Evolutionary conservation across 176 grass and related monocot genomes (phyloP), one percentile per base, ranked within the genome.

Genomic region (Eremochloa ophiuroides): DNA sequence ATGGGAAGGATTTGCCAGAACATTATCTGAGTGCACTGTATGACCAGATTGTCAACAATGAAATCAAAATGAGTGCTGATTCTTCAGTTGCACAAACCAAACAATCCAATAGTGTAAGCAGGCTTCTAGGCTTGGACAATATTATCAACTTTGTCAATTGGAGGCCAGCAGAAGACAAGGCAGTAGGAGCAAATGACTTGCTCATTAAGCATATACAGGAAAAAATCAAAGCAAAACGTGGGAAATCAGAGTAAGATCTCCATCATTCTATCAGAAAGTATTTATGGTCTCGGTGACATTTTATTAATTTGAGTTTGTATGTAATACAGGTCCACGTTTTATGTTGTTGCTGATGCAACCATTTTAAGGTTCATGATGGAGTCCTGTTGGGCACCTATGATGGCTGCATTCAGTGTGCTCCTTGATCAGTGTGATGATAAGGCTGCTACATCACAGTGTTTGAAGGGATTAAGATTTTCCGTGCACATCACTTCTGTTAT

Each of bases 361-460:
- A 98, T 95, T 83, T 84, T 98, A 70, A 92, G 86, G 72, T 94
- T 95, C 86, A 98, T 98, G 93, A 94, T 98, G 88, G 96, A 95
- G 58, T 89, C 90, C n/a, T 98, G 92, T 73, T 98, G 96, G 96
- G 96, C 96, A 39, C 96, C 96, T 78, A 87, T 98, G 86, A 98
- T 98, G 93, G 96, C 93, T 87, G 96, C 96, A 46, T 98, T 98
- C 83, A 98, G 82, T 88, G 86, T 98, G 74, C 94, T 89, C 14
- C 86, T 98, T 10, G 96, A 98, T 69, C 84, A 91, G 64, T 93
- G 88, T 87, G 88, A 95, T 73, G 93, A 98, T 80, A 94, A 91
- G 73, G 91, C 93, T 88, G 91, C 90, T 4, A 89, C 92, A 64
- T 84, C 93, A 20, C 96, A 98, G 82, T 98, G 93, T 87, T 89